Conservation (phyloP, 495 filamentous ascomycete species). For the Cercophora newfieldiana region DNA sequence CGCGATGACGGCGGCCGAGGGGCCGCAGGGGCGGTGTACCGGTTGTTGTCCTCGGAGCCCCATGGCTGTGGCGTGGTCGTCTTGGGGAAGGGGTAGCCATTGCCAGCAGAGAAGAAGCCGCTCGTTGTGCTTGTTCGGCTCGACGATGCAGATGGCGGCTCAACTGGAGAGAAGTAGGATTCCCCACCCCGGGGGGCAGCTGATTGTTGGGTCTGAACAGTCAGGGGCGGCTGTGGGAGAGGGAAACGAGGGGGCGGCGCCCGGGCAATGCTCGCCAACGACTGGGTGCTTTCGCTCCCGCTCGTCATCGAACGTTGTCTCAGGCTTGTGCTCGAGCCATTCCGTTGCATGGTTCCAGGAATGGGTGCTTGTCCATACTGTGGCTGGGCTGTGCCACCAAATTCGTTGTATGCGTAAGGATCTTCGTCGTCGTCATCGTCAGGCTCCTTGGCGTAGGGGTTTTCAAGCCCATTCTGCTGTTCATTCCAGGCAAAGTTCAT, state of each 20-base stretch:
- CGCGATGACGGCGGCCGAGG: slow-evolving; percentile 75
- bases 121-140: slow-evolving; percentile 69
- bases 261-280: slow-evolving; percentile 47
- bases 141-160: slow-evolving; percentile 74
- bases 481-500: slow-evolving; percentile 72
- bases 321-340: slow-evolving; percentile 76
- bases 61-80: slow-evolving; percentile 62
- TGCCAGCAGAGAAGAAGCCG: slow-evolving; percentile 61
- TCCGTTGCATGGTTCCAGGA: slow-evolving; percentile 63
- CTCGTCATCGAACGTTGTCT: slow-evolving; percentile 77
- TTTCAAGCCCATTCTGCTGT: slow-evolving; percentile 61
- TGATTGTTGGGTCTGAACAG: slow-evolving; percentile 69
- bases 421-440: slow-evolving; percentile 81
- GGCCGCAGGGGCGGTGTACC: slow-evolving; percentile 85
- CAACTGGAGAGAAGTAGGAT: slow-evolving; percentile 90
- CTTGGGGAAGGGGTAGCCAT: slow-evolving; percentile 73
- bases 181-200: slow-evolving; percentile 55
- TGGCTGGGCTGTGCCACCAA: slow-evolving; percentile 18
- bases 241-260: slow-evolving; percentile 69
- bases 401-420: slow-evolving; percentile 23
- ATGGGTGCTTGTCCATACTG: slow-evolving; percentile 21
- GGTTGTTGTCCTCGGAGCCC: slow-evolving; percentile 67
- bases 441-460: slow-evolving; percentile 76
- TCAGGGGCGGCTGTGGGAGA: slow-evolving; percentile 59
- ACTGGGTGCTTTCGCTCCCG: slow-evolving; percentile 69